These are phyloP conservation scores for Argentina anserina DNA, from an alignment of 306 rosid genomes.

Conservation along the genomic window DNA sequence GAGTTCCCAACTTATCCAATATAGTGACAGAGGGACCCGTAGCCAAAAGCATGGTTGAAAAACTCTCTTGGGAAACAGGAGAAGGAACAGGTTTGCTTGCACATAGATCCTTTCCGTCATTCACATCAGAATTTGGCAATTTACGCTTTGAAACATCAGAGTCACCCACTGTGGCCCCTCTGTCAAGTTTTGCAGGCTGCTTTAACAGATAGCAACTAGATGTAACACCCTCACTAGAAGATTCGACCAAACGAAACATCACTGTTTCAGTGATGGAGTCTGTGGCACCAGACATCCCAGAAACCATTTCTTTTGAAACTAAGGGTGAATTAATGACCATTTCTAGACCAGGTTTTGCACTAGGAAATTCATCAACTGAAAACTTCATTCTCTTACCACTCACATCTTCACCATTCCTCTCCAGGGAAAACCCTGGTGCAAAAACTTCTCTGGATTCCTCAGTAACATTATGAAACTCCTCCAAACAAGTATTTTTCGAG, in stretches of 20 bases:
- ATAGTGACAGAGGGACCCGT: conserved; percentile 44
- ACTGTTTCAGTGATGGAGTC: conserved; percentile 42
- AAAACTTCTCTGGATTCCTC: conserved; percentile 40
- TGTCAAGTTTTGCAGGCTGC: conserved; percentile 40
- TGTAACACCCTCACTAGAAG: conserved; percentile 65
- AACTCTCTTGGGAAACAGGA: conserved; percentile 88
- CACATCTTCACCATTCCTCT: conserved; percentile 41
- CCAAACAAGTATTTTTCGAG: conserved; percentile 41
- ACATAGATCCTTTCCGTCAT: conserved; percentile 44
- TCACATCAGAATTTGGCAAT: conserved; percentile 33
- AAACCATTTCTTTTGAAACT: conserved; percentile 34
- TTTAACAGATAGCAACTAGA: conserved; percentile 66
- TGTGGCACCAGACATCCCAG: conserved; percentile 29
- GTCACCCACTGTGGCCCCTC: conserved; percentile 24
- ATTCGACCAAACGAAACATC: conserved; percentile 67
- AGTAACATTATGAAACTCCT: conserved; percentile 38
- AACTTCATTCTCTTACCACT: conserved; percentile 60
- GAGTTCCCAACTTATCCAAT: conserved; percentile 43
- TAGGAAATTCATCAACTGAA: conserved; percentile 48
- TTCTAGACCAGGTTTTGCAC: conserved; percentile 39
- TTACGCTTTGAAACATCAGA: conserved; percentile 41
- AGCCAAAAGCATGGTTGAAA: conserved; percentile 60
- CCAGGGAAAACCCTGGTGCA: conserved; percentile 36
- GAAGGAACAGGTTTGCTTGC: conserved; percentile 57
- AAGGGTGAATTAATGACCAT: conserved; percentile 33